phyloP scores from a whole-genome alignment of 1,284 basidiomycete genomes.

The Puccinia brachypodii region DNA sequence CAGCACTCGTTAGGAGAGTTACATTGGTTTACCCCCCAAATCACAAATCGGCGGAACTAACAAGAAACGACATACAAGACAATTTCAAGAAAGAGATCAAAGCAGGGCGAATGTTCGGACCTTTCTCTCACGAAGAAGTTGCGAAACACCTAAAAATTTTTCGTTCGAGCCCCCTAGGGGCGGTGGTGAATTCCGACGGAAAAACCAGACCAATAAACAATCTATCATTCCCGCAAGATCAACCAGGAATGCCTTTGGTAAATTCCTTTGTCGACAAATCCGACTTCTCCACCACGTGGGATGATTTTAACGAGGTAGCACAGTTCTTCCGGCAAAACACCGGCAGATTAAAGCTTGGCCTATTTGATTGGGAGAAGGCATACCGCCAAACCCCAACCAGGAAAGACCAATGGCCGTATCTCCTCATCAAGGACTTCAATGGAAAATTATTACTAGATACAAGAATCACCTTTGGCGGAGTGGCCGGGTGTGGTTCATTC shows the following conservation, averaged over 20 bases:
- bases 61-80: too few relatives aligned
- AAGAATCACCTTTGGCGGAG: neutral
- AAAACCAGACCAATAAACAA: neutral
- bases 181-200: neutral
- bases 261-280: neutral
- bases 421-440: neutral
- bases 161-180: neutral
- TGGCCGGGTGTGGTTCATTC: neutral
- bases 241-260: neutral
- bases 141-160: neutral
- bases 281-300: neutral
- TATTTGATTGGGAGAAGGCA: slow-evolving; percentile 32
- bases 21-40: too few relatives aligned
- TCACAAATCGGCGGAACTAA: too few relatives aligned
- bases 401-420: neutral
- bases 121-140: neutral
- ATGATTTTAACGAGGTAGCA: neutral
- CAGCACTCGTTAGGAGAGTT: too few relatives aligned
- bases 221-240: neutral
- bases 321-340: neutral
- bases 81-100: too few relatives aligned
- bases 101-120: neutral
- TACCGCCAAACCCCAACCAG: slow-evolving; percentile 11
- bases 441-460: neutral
- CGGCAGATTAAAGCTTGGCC: neutral